phyloP scores from a whole-genome alignment of 371 early-diverging fungal species.

The Actinomucor elegans region DNA sequence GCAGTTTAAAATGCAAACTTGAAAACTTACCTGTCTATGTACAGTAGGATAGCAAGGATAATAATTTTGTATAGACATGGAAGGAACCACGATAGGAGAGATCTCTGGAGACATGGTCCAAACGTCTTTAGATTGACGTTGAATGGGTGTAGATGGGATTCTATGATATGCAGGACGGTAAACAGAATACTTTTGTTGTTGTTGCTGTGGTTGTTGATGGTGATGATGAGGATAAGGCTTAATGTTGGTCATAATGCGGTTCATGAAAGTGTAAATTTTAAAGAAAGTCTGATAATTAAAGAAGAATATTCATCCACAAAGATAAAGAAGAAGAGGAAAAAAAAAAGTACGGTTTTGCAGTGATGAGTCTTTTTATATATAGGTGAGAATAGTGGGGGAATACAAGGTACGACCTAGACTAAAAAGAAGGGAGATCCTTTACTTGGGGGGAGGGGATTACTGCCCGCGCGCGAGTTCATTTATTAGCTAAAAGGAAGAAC shows the following conservation, averaged over 20 bases:
- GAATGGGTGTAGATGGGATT: constrained; percentile 20
- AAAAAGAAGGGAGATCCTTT: constrained; percentile 5
- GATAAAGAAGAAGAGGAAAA: constrained; percentile 1
- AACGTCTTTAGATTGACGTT: constrained; percentile 8
- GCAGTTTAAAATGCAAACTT: background rate
- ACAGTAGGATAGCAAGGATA: constrained; percentile 1
- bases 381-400: constrained; percentile 1
- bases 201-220: constrained; percentile 4
- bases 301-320: constrained; percentile 8
- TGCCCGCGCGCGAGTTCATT: background rate
- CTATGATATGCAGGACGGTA: constrained; percentile 35
- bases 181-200: constrained; percentile 12
- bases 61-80: constrained; percentile 17
- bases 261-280: background rate
- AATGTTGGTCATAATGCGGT: constrained; percentile 26
- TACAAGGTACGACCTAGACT: constrained; percentile 3
- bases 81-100: constrained; percentile 30
- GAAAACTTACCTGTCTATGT: constrained; percentile 2
- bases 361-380: constrained; percentile 4
- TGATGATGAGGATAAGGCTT: constrained; percentile 28
- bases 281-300: constrained; percentile 4
- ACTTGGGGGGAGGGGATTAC: constrained; percentile 5
- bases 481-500: constrained; percentile 20
- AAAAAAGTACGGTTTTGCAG: background rate
- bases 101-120: constrained; percentile 13